Conservation (phyloP, 2,329 filamentous ascomycete genomes). For the Macrophomina pseudophaseolina region DNA sequence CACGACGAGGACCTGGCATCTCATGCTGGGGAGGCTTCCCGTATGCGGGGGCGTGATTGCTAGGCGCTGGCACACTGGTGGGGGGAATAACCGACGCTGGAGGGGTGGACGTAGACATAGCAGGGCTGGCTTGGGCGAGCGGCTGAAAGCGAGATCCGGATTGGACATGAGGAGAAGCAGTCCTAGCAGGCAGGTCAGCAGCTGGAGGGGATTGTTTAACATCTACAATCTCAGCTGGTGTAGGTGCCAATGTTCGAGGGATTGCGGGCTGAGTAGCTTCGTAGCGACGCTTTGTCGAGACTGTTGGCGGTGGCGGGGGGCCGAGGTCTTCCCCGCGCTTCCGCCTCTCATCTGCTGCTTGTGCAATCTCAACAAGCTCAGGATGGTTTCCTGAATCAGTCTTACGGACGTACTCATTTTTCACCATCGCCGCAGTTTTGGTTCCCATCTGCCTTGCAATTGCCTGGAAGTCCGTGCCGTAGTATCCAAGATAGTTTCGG, state of each 20-base stretch:
- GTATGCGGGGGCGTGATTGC: constrained; percentile 20
- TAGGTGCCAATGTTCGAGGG: constrained; percentile 51
- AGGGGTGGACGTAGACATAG: constrained; percentile 25
- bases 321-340: constrained; percentile 53
- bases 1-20: constrained; percentile 39
- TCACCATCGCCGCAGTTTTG: constrained; percentile 82
- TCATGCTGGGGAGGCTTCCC: constrained; percentile 32
- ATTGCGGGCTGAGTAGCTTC: constrained; percentile 47
- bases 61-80: constrained; percentile 21
- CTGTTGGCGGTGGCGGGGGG: constrained; percentile 55
- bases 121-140: constrained; percentile 39
- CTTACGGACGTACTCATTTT: constrained; percentile 56
- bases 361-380: constrained; percentile 49
- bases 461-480: constrained; percentile 77
- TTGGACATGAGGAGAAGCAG: constrained; percentile 42
- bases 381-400: constrained; percentile 48
- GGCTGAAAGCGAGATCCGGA: constrained; percentile 38
- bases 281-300: constrained; percentile 54
- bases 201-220: constrained; percentile 43
- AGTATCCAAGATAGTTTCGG: constrained; percentile 71
- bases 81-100: constrained; percentile 20
- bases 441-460: constrained; percentile 82
- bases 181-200: constrained; percentile 40
- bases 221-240: constrained; percentile 49
- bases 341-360: constrained; percentile 48